These are phyloP conservation scores for Volvariella volvacea DNA, from an alignment of 1,284 basidiomycete species.

Conservation along the genomic window DNA sequence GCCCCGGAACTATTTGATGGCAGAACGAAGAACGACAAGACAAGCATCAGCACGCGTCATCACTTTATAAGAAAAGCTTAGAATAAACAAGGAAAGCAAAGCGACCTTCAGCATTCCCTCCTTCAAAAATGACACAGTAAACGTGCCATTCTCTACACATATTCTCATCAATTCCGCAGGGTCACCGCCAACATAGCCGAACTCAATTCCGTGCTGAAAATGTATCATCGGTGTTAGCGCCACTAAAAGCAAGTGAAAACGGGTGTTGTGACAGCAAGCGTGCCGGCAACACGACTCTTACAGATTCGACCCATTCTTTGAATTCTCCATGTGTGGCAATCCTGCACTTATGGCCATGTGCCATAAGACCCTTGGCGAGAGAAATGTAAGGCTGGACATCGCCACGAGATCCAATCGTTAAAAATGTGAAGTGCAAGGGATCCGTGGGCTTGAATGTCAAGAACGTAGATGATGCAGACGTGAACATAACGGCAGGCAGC, in stretches of 20 bases:
- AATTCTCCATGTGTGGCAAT: conserved; percentile 96
- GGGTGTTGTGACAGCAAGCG: too few relatives aligned
- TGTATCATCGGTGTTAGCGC: conserved; percentile 10
- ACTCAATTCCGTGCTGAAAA: conserved; percentile 86
- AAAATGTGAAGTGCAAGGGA: conserved; percentile 80
- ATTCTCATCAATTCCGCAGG: conserved; percentile 94
- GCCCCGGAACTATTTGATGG: conserved; percentile 70
- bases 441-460: conserved; percentile 89
- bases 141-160: conserved; percentile 95
- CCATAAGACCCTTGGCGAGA: conserved; percentile 85
- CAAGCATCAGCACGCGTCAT: neutral
- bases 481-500: conserved; percentile 87
- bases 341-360: conserved; percentile 79
- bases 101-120: conserved; percentile 82
- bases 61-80: neutral
- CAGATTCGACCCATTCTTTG: conserved; percentile 90
- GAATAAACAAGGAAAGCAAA: conserved; percentile 2
- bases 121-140: conserved; percentile 90
- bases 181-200: conserved; percentile 90
- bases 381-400: conserved; percentile 96
- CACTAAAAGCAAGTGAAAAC: neutral
- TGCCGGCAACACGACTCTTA: conserved; percentile 19
- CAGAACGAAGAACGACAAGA: conserved; percentile 7
- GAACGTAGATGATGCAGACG: conserved; percentile 87
- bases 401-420: conserved; percentile 92